Conservation (phyloP, 2,329 filamentous ascomycete genomes). For the Sclerotinia trifoliorum region DNA sequence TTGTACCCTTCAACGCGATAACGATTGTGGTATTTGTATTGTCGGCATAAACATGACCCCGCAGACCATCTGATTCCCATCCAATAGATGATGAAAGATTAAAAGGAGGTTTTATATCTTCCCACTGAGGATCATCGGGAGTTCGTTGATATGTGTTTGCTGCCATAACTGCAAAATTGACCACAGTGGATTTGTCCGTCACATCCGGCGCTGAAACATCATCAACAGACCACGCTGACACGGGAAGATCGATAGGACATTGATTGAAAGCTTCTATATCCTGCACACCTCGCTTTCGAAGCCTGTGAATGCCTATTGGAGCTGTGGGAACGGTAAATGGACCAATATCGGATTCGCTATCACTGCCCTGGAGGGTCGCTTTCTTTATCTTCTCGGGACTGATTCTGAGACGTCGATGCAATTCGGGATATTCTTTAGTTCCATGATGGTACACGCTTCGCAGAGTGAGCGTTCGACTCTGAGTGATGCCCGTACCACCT, state of each 20-base stretch:
- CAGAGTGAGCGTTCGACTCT: constrained; percentile 20
- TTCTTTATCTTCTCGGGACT: constrained; percentile 20
- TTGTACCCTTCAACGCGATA: constrained; percentile 87
- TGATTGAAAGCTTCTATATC: constrained; percentile 21
- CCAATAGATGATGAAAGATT: constrained; percentile 86
- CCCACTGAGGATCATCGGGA: constrained; percentile 71
- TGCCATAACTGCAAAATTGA: constrained; percentile 81
- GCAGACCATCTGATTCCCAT: constrained; percentile 82
- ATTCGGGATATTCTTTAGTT: constrained; percentile 14
- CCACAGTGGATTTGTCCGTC: constrained; percentile 76
- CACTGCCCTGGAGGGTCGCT: background rate
- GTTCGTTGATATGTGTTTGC: constrained; percentile 80
- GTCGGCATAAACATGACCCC: constrained; percentile 88
- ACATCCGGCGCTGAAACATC: constrained; percentile 70
- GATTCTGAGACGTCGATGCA: constrained; percentile 21
- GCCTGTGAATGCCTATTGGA: constrained; percentile 18
- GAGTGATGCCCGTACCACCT: background rate
- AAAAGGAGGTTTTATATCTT: constrained; percentile 61
- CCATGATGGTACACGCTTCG: constrained; percentile 22
- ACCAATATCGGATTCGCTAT: constrained; percentile 9
- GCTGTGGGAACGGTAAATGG: constrained; percentile 17
- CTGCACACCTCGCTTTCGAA: constrained; percentile 17
- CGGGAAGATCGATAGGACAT: constrained; percentile 6
- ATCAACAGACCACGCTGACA: constrained; percentile 22
- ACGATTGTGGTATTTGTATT: constrained; percentile 80